Evolutionary conservation across 192 early-diverging fungal genomes (phyloP), one percentile per base, ranked within the genome.

Genomic region (Backusella tuberculispora): DNA sequence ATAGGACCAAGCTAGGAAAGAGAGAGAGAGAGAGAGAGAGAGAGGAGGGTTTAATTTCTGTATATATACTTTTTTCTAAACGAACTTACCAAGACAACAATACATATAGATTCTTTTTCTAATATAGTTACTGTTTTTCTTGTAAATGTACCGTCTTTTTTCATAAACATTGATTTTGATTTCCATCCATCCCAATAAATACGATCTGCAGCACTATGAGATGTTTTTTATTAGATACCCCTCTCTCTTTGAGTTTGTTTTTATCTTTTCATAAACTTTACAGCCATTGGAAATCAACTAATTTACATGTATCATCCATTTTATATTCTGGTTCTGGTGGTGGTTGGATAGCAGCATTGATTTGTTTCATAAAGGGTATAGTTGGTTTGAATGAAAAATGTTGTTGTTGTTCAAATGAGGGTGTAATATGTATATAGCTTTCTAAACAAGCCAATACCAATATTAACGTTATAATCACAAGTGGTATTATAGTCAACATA

Each of bases 1-100:
- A 73, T 69, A 4, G 67, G 72, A 1, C 72, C 66, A 14, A 78
- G 72, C 72, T 78, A 26, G 12, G 12, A 5, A 42, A n/a, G n/a
- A n/a, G n/a, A n/a, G n/a, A n/a, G n/a, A n/a, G n/a, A n/a, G n/a
- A 63, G 7, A 63, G 6, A 29, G 13, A 19, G 29, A 63, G 41
- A 42, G 7, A 42, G 41, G 47, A 5, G n/a, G 15, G 47, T 19
- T 6, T 66, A 13, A 38, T 17, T n/a, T 37, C 14, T 66, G 17
- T 29, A 15, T 40, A 17, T 34, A 37, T 66, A 41, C 38, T n/a
- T n/a, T n/a, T n/a, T n/a, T n/a, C n/a, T n/a, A n/a, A 66, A 9
- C n/a, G 4, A 43, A 21, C 37, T 67, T 67, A 67, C 40, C 66
- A 67, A n/a, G 7, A 43, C 17, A 40, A 42, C 66, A 44, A 67